A percentile compares a stretch with the other conserved stretches of the same genome.
Conservation (phyloP, 805 yeast species). For the Wickerhamomyces ciferrii region DNA sequence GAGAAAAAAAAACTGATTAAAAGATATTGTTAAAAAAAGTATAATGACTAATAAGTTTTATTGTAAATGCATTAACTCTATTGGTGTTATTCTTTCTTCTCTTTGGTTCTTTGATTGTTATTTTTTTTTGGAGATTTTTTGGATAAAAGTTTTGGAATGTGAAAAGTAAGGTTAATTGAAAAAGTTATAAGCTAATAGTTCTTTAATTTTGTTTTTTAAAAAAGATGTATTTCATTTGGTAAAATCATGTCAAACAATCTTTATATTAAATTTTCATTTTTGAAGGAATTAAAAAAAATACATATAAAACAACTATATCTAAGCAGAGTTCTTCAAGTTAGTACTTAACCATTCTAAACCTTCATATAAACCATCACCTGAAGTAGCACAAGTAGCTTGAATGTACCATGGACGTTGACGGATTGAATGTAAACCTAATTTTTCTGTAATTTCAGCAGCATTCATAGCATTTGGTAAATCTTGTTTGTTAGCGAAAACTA, state of each 20-base stretch:
- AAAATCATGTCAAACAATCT: conserved; percentile 1
- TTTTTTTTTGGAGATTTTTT: neutral
- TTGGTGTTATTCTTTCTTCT: neutral
- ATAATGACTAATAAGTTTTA: neutral
- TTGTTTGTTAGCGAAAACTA: conserved; percentile 97
- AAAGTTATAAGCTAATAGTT: neutral
- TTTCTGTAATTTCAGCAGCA: conserved; percentile 97
- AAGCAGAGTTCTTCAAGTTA: conserved; percentile 71
- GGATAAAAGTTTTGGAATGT: neutral
- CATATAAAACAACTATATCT: conserved; percentile 5
- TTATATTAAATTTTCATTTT: conserved; percentile 1
- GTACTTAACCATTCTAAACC: conserved; percentile 96
- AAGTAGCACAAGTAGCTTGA: conserved; percentile 98
- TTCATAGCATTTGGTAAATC: conserved; percentile 99
- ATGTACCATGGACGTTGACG: conserved; percentile 99
- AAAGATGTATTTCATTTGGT: too few relatives aligned
- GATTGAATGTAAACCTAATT: conserved; percentile 92
- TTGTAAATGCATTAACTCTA: neutral
- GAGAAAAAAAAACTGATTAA: too few relatives aligned
- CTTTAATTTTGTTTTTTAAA: neutral
- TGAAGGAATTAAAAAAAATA: neutral
- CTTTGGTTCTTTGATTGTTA: neutral
- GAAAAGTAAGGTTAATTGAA: neutral
- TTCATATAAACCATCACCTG: conserved; percentile 97
- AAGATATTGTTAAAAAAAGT: neutral